Evolutionary conservation across 108 stramenopile species (phyloP).

Genomic region (Cyclotella baltica): DNA sequence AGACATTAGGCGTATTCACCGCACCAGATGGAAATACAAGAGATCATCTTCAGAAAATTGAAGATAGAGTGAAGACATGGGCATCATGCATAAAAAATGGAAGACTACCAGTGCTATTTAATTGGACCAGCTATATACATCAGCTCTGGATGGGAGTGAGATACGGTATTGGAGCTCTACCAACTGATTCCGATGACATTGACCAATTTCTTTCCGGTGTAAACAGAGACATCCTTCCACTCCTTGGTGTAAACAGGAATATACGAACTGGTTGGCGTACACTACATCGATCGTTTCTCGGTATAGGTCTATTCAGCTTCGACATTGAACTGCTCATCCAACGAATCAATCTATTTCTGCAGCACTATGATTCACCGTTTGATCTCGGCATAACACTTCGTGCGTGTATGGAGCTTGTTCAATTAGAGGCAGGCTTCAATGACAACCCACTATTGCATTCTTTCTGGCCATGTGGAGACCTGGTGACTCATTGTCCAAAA

Average conservation of each 20-base stretch:
- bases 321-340: constrained; percentile 9
- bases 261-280: constrained; percentile 10
- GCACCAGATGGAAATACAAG: constrained; percentile 1
- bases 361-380: constrained; percentile 10
- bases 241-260: constrained; percentile 6
- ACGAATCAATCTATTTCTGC: constrained; percentile 13
- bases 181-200: neutral
- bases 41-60: neutral
- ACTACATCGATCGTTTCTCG: constrained; percentile 6
- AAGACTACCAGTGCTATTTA: constrained; percentile 1
- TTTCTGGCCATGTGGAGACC: neutral
- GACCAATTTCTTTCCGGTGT: neutral
- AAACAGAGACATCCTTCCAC: neutral
- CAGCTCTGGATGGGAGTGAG: constrained; percentile 31
- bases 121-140: constrained; percentile 23
- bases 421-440: constrained; percentile 19
- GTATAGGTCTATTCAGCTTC: constrained; percentile 11
- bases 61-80: neutral
- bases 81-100: neutral
- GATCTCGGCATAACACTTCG: constrained; percentile 7
- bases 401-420: constrained; percentile 15
- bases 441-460: constrained; percentile 6
- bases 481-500: neutral
- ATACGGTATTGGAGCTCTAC: constrained; percentile 24
- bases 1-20: constrained; percentile 16